These are phyloP conservation scores for Terfezia claveryi DNA, from an alignment of 495 filamentous ascomycete species.

Conservation along the genomic window DNA sequence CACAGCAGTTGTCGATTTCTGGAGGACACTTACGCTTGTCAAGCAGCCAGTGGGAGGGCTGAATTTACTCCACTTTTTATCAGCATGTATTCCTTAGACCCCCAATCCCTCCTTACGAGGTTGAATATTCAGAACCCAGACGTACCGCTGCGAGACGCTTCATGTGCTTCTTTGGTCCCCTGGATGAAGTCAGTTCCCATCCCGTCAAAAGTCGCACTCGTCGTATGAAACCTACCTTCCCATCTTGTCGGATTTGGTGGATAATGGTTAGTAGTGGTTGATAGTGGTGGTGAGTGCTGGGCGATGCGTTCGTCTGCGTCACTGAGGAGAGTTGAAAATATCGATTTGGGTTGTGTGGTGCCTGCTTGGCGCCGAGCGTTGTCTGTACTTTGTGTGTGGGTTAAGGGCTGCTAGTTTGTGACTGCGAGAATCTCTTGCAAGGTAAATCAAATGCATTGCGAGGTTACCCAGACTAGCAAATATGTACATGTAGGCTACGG, in stretches of 20 bases:
- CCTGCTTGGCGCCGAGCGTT: too few relatives aligned
- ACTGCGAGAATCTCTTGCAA: too few relatives aligned
- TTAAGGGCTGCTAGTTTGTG: too few relatives aligned
- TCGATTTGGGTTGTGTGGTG: neutral
- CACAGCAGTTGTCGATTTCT: conserved; percentile 66
- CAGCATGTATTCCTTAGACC: neutral
- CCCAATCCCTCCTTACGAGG: neutral
- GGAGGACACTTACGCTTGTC: conserved; percentile 98
- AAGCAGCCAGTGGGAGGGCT: conserved; percentile 91
- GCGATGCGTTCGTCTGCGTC: neutral
- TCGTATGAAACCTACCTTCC: neutral
- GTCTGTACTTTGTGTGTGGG: too few relatives aligned
- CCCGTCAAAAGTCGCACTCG: neutral
- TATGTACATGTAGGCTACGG: too few relatives aligned
- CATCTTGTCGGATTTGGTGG: neutral
- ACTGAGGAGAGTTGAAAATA: neutral
- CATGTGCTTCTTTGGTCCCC: conserved; percentile 67
- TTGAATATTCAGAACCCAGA: neutral
- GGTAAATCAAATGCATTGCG: too few relatives aligned
- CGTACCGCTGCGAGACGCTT: conserved; percentile 75
- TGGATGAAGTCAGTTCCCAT: neutral
- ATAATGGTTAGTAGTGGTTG: neutral
- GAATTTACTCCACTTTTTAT: neutral
- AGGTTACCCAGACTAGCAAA: too few relatives aligned
- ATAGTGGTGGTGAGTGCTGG: neutral